phyloP scores from a whole-genome alignment of 805 yeast species.

The Candida sakaeoensis region DNA sequence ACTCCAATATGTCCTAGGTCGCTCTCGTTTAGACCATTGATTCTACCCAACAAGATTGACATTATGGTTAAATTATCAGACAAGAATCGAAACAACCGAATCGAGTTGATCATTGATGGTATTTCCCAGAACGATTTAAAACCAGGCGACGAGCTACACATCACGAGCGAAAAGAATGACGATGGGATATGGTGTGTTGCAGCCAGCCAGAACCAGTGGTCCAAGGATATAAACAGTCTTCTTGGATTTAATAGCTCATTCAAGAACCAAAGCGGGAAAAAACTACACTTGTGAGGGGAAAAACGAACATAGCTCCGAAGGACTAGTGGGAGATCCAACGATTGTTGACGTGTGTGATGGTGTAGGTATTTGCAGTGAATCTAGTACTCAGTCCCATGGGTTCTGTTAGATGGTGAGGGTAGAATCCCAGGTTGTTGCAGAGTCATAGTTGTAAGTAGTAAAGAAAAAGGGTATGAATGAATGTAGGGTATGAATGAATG shows the following conservation, averaged over 20 bases:
- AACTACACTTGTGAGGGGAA: background rate
- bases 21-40: constrained; percentile 82
- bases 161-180: constrained; percentile 27
- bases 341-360: no score
- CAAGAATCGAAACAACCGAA: constrained; percentile 37
- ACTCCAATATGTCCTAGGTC: constrained; percentile 94
- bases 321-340: no score
- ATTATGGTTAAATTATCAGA: constrained; percentile 59
- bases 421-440: no score
- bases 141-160: constrained; percentile 78
- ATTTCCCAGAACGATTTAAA: constrained; percentile 63
- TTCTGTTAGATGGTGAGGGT: no score
- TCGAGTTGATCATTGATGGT: constrained; percentile 78
- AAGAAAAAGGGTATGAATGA: no score
- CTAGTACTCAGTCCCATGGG: no score
- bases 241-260: constrained; percentile 87
- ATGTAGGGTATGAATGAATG: no score
- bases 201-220: constrained; percentile 84
- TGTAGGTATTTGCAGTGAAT: no score
- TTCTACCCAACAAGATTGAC: constrained; percentile 75
- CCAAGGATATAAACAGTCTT: constrained; percentile 79
- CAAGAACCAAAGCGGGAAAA: constrained; percentile 8
- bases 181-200: constrained; percentile 88
- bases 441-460: no score
- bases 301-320: no score